Conservation (phyloP, 106 monocot species). For the Vanilla planifolia region DNA sequence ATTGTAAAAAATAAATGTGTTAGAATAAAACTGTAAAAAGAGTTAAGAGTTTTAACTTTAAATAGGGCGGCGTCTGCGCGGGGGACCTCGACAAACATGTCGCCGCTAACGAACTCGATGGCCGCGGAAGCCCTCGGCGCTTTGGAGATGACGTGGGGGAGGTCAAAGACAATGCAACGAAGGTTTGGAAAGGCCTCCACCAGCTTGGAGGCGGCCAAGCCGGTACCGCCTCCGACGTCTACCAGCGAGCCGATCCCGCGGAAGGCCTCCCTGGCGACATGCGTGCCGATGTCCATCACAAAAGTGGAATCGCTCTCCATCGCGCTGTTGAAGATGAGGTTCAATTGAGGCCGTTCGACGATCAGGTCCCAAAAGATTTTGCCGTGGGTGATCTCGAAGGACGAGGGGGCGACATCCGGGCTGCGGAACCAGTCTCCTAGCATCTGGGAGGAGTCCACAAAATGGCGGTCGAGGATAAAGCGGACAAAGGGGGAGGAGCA, state of each 20-base stretch:
- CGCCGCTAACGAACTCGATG: constrained; percentile 4
- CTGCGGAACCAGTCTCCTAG: constrained; percentile 5
- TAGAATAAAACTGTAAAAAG: no score
- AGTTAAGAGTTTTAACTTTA: no score
- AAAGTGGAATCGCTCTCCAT: constrained; percentile 11
- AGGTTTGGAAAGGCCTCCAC: not conserved
- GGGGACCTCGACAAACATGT: constrained; percentile 12
- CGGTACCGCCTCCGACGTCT: constrained; percentile 14
- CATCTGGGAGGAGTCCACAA: constrained; percentile 1
- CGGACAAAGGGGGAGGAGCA: constrained; percentile 10
- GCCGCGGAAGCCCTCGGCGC: not conserved
- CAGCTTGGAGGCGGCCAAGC: not conserved
- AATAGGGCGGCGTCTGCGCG: constrained; percentile 6
- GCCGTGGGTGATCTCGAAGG: not conserved
- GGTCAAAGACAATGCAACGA: constrained; percentile 9
- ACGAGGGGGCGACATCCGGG: not conserved
- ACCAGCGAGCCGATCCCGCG: constrained; percentile 5
- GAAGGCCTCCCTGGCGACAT: not conserved
- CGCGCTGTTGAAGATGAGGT: constrained; percentile 2
- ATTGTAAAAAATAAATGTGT: not conserved
- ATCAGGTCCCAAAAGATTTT: not conserved
- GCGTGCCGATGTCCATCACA: not conserved
- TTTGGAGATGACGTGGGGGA: not conserved
- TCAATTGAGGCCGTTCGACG: not conserved
- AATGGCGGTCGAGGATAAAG: constrained; percentile 5